These are phyloP conservation scores for Chalciporus sphaerocephalus DNA, from an alignment of 768 basidiomycete genomes.

Conservation along the genomic window DNA sequence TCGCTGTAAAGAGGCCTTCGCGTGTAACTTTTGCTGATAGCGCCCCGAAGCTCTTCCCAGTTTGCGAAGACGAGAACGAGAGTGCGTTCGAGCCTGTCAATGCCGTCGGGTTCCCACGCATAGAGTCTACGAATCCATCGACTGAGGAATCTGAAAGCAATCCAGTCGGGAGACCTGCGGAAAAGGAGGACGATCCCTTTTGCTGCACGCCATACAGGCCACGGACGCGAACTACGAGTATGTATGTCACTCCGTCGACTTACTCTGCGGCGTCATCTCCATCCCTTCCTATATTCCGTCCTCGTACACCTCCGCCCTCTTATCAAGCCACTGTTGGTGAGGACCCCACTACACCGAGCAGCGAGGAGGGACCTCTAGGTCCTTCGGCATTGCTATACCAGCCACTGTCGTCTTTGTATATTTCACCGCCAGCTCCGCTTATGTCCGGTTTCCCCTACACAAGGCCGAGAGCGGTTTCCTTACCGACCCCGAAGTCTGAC, in stretches of 20 bases:
- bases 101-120: conserved; percentile 23
- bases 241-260: conserved; percentile 16
- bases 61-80: conserved; percentile 30
- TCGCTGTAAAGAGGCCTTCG: conserved; percentile 12
- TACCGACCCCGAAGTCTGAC: conserved; percentile 13
- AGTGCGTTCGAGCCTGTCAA: conserved; percentile 29
- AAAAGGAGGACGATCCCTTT: conserved; percentile 24
- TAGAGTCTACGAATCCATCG: neutral
- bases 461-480: conserved; percentile 25
- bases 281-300: conserved; percentile 20
- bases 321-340: conserved; percentile 14
- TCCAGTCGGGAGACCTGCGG: conserved; percentile 2
- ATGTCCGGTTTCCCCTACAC: conserved; percentile 11
- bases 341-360: neutral
- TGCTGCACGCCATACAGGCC: conserved; percentile 16
- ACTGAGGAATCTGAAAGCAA: neutral
- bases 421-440: conserved; percentile 8
- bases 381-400: conserved; percentile 28
- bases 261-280: conserved; percentile 5
- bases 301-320: conserved; percentile 26
- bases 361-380: conserved; percentile 12
- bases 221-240: conserved; percentile 31
- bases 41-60: conserved; percentile 26
- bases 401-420: conserved; percentile 19
- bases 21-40: conserved; percentile 17